Evolutionary conservation across 768 basidiomycete species (phyloP), one percentile per base, ranked within the genome.

Genomic region (Mrakia gelida): DNA sequence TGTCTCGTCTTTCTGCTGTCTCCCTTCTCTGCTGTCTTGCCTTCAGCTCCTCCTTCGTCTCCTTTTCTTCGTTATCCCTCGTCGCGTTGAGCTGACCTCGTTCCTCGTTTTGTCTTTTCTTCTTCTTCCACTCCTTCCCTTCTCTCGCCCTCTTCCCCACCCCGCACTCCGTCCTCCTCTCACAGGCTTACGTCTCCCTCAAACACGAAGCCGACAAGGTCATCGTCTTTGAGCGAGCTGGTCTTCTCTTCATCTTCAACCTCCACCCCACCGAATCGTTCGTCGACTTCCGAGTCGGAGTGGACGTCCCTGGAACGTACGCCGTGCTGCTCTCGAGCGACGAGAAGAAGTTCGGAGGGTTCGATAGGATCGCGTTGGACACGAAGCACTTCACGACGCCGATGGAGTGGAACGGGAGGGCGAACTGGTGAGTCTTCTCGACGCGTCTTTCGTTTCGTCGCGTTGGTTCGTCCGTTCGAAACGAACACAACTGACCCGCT

Each of bases 201-300:
- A 98, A 97, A 86, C 88, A 98, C 83, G 94, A 98, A 84, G 81
- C 79, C 15, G 97, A 98, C 88, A 98, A 98, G 86, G 88, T 96
- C 80, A 86, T 98, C 82, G 94, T 92, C 9, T 98, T 90, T 83
- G 97, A 99, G 87, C 92, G 97, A 73, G 95, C 92, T 28, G 92
- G 93, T 45, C 87, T 98, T 62, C 86, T 99, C 65, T 99, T 98
- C 87, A 87, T 98, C 81, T 98, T 97, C 89, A 98, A 99, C 86
- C 96, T 98, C 88, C 91, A 98, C 86, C 91, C 93, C 8, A 89
- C 88, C n/a, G 84, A 92, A 59, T 96, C 94, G 79, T 99, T 90
- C 86, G 89, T 90, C 65, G 94, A 98, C 84, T 99, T 98, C 85
- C 90, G 95, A 68, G 91, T 98, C 73, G 97, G 97, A 8, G 89